Evolutionary conservation across 2,329 filamentous ascomycete genomes (phyloP).

Genomic region (Sporothrix mexicana): DNA sequence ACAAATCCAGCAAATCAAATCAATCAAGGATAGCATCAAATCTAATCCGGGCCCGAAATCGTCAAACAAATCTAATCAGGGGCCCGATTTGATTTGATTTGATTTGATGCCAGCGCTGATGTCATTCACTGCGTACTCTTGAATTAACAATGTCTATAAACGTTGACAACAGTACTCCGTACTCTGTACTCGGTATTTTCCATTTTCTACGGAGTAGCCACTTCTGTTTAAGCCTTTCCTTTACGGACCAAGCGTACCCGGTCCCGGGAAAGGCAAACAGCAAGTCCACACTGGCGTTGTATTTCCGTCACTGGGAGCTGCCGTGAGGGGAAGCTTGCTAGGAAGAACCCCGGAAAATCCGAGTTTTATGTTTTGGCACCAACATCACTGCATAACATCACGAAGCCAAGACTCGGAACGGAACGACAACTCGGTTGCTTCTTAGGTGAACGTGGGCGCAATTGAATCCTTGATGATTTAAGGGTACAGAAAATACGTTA

Average conservation of each 20-base stretch:
- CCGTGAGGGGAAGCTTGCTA: not conserved
- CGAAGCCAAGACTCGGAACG: not conserved
- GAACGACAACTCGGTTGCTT: not conserved
- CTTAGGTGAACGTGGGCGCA: not conserved
- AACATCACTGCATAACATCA: not conserved
- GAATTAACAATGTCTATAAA: constrained; percentile 1
- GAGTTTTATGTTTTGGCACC: not conserved
- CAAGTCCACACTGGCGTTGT: constrained; percentile 7
- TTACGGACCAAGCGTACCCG: constrained; percentile 6
- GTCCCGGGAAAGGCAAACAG: not conserved
- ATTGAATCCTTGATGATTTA: not conserved
- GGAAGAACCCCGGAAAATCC: too few relatives aligned
- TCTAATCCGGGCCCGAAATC: too few relatives aligned
- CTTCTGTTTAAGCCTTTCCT: not conserved
- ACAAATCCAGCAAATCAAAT: too few relatives aligned
- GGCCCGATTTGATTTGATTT: too few relatives aligned
- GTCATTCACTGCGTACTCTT: constrained; percentile 7
- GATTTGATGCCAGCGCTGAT: too few relatives aligned
- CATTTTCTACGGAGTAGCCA: not conserved
- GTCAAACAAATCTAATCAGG: not conserved
- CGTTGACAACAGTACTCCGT: constrained; percentile 1
- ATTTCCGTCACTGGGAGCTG: constrained; percentile 9
- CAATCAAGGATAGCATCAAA: too few relatives aligned
- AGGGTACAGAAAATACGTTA: not conserved
- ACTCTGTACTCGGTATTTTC: not conserved